Base-by-base conservation (phyloP, 495 filamentous ascomycete species). In the Lasiosphaeria hispida region DNA sequence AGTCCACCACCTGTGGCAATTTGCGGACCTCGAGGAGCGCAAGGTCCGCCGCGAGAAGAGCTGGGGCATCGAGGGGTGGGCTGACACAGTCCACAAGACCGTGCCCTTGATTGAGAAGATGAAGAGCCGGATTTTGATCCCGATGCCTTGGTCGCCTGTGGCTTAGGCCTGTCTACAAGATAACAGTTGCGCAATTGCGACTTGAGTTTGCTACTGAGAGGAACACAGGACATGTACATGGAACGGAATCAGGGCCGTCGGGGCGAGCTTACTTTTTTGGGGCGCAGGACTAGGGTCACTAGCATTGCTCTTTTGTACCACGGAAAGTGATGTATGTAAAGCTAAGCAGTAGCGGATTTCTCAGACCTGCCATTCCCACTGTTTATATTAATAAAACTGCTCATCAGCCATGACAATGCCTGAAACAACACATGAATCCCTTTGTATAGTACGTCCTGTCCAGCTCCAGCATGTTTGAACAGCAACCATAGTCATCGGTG, bases 1-100 rank as follows among this genome's bases (percentile, higher is more conserved):
- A 0, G 94, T 98, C 17, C 95, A 98, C 74, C 93, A 97, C 68
- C 81, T 98, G 23, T 98, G 94, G 94, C 94, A 98, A 67, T 98
- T 97, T 80, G 93, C 93, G 44, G 87, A 97, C 73, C 71, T 98
- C 57, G 91, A 97, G 73, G 94, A 97, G 74, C 82, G 94, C 55
- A 94, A 95, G 75, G 82, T 92, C 30, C 81, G 91, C 55, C 80
- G 94, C 55, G 94, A 98, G 81, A 85, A 92, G 82, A 96, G 92
- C 63, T 98, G 95, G 94, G 83, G 85, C 53, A 86, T 96, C 40
- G 88, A 95, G 59, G 95, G 94, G 14, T 98, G 94, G 94, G 91
- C 91, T 11, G 92, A 97, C 65, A 98, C 94, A 37, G 94, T 98
- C 37, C 94, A 98, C 77, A 96, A 96, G 81, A 98, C 94, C 1